Conservation (phyloP, 306 rosid genomes). For the Quercus berberidifolia region DNA sequence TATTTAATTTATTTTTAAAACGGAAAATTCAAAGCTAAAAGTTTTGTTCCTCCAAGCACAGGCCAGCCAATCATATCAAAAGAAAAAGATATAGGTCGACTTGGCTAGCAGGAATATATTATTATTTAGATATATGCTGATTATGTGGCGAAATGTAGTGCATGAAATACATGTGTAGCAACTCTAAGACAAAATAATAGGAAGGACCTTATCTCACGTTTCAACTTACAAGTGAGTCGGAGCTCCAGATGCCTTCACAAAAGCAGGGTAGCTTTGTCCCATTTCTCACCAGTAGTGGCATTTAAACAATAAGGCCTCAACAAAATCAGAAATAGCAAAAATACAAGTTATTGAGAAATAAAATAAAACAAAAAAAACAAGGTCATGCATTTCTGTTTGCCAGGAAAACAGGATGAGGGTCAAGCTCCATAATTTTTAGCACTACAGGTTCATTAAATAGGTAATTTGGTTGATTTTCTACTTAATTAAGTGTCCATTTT, state of each 20-base stretch:
- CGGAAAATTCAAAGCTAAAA: too few species aligned
- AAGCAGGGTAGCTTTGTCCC: background rate
- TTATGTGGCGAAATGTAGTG: background rate
- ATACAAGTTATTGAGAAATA: background rate
- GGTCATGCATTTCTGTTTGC: too few species aligned
- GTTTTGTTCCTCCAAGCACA: too few species aligned
- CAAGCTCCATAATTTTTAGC: too few species aligned
- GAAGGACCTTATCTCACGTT: background rate
- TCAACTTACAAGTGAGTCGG: background rate
- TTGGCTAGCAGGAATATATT: background rate
- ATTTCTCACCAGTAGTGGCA: background rate
- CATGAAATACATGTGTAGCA: constrained; percentile 28
- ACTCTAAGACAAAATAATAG: background rate
- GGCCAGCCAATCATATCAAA: background rate
- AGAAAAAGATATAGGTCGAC: background rate
- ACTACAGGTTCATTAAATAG: too few species aligned
- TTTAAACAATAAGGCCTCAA: background rate
- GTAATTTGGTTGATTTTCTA: too few species aligned
- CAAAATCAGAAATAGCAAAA: background rate
- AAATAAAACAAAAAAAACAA: background rate
- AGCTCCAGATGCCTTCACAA: background rate
- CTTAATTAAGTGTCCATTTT: too few species aligned
- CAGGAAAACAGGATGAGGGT: too few species aligned
- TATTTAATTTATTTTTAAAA: too few species aligned
- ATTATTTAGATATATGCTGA: background rate